Conservation (phyloP, 148 eudicot genomes). For the Diospyros lotus region DNA sequence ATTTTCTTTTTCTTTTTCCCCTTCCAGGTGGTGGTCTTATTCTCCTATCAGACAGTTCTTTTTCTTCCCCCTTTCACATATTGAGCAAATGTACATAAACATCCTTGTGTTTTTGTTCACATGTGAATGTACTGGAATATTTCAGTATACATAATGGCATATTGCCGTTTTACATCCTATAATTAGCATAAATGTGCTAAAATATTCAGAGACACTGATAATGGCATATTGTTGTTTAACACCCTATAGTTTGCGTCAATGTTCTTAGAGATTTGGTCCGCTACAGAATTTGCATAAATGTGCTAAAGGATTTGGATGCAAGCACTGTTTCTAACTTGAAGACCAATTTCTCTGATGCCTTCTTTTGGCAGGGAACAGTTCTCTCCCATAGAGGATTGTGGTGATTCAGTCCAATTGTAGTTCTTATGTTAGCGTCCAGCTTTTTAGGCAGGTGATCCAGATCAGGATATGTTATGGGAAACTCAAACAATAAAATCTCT, state of each 20-base stretch:
- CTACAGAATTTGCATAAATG: too few relatives aligned
- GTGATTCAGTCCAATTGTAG: not conserved
- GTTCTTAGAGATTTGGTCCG: not conserved
- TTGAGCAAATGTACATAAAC: not conserved
- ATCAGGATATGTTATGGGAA: not conserved
- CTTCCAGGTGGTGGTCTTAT: too few relatives aligned
- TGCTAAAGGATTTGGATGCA: not conserved
- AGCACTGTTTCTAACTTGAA: not conserved
- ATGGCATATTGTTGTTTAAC: not conserved
- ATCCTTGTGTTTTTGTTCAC: too few relatives aligned
- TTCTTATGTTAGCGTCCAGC: conserved; percentile 3
- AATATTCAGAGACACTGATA: not conserved
- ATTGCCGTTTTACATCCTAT: too few relatives aligned
- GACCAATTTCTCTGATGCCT: conserved; percentile 1
- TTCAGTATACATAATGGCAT: too few relatives aligned
- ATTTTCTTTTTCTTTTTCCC: too few relatives aligned
- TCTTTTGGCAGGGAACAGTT: not conserved
- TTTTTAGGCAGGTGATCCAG: not conserved
- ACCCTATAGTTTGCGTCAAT: not conserved
- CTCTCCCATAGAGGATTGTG: not conserved
- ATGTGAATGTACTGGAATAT: too few relatives aligned
- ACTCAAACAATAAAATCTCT: not conserved
- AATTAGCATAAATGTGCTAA: too few relatives aligned
- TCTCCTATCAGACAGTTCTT: too few relatives aligned
- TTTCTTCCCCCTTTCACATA: not conserved